Evolutionary conservation across 768 basidiomycete genomes (phyloP), one percentile per base, ranked within the genome.

Genomic region (Termitomyces sp.): DNA sequence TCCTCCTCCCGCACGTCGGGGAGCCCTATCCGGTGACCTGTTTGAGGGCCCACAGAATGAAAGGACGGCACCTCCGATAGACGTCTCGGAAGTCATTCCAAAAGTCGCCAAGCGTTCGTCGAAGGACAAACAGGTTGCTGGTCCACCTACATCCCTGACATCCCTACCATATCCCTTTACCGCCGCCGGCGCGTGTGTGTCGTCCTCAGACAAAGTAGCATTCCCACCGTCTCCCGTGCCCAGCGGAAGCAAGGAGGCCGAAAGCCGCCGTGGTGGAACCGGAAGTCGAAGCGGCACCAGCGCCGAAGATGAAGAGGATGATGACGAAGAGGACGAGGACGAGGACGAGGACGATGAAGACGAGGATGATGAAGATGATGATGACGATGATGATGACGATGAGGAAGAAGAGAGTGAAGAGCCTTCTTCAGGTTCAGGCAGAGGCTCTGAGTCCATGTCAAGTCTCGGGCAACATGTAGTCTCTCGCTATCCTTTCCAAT

Each of bases 381-480:
- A 66, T 0, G 69, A 69, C 1, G 72, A 69, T 0, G 70, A 67
- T 0, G 67, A 69, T 0, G 70, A 70, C 2, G 70, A 68, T 4
- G 72, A 70, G 0, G 76, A 76, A 0, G 78, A 73, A 2, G 76
- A 70, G 1, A 81, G 77, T 13, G 82, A 81, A 39, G 81, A 75
- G 1, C 80, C 75, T 4, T 86, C 86, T 0, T 81, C 85, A 4
- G 84, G 83, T 0, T 81, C 85, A 4, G 84, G 83, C 44, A 79
- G 86, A 18, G 87, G 83, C 5, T 91, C 90, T 0, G 89, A 85
- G 20, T 93, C 92, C 8, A 85, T 94, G 86, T 93, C 91, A 3
- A 90, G 88, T 61, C 81, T 94, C 6, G 92, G 92, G 3, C 86
- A 88, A 24, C 91, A 90, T 1, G 78, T 93, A 54, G 70, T 75